Percentiles rank a stretch among this genome's conserved stretches.
Evolutionary conservation across 2,329 filamentous ascomycete species (phyloP).

Genomic region (Pleomassaria siparia): DNA sequence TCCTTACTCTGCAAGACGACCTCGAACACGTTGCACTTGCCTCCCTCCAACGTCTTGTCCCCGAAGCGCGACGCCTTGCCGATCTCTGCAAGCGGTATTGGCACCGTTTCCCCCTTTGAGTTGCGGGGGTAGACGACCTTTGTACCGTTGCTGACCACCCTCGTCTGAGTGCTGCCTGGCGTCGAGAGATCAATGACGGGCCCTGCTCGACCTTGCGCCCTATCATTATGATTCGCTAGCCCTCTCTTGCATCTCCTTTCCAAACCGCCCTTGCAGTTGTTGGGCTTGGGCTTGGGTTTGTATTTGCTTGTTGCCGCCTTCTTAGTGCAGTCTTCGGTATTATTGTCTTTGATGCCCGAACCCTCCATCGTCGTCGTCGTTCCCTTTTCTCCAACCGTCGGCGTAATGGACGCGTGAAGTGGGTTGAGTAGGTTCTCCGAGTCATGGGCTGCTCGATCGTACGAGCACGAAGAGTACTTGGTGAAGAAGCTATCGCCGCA

Average conservation of each 20-base stretch:
- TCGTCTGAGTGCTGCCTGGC: background rate
- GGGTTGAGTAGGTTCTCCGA: constrained; percentile 23
- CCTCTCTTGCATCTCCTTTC: too few relatives aligned
- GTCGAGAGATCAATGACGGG: constrained; percentile 7
- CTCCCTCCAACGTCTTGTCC: constrained; percentile 9
- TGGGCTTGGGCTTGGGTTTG: background rate
- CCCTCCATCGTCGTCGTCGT: background rate
- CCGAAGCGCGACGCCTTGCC: constrained; percentile 22
- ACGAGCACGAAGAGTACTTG: constrained; percentile 28
- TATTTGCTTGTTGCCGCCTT: background rate
- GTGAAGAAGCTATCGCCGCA: constrained; percentile 32
- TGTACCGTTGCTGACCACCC: constrained; percentile 4
- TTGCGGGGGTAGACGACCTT: constrained; percentile 11
- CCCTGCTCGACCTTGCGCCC: background rate
- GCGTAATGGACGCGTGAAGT: constrained; percentile 23
- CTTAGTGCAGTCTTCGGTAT: background rate
- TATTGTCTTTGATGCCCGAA: background rate
- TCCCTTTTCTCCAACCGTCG: background rate
- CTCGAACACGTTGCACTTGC: constrained; percentile 27
- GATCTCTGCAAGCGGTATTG: constrained; percentile 20
- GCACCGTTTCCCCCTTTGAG: constrained; percentile 15
- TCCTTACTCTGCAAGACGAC: constrained; percentile 28
- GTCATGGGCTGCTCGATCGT: constrained; percentile 23
- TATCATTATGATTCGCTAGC: too few relatives aligned
- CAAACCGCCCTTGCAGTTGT: background rate